These are phyloP conservation scores for Amylostereum areolatum DNA, from an alignment of 1,284 basidiomycete genomes.

Conservation along the genomic window DNA sequence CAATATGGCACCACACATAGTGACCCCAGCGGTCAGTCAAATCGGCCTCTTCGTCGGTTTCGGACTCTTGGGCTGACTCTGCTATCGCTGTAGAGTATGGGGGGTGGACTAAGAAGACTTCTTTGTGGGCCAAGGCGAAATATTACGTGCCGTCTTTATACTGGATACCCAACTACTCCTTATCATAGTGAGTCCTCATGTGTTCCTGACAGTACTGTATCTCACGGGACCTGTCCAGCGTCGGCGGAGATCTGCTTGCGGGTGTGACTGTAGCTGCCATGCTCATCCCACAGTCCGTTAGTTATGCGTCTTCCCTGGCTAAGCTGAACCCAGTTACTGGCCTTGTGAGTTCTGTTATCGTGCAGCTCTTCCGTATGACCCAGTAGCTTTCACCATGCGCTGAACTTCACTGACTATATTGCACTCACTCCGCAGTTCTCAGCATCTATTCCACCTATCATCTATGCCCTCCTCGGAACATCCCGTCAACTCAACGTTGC, in stretches of 20 bases:
- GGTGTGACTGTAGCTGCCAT: slow-evolving; percentile 87
- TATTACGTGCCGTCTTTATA: slow-evolving; percentile 68
- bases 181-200: slow-evolving; percentile 51
- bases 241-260: slow-evolving; percentile 78
- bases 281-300: slow-evolving; percentile 89
- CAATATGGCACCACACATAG: too few relatives aligned
- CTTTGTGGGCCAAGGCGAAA: slow-evolving; percentile 28
- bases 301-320: slow-evolving; percentile 85
- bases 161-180: slow-evolving; percentile 84
- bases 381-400: too few relatives aligned
- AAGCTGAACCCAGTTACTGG: slow-evolving; percentile 79
- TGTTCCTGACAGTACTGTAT: not conserved
- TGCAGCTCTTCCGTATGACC: too few relatives aligned
- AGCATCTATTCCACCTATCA: slow-evolving; percentile 73
- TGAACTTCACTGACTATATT: too few relatives aligned
- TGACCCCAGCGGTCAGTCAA: too few relatives aligned
- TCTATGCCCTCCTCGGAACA: slow-evolving; percentile 84
- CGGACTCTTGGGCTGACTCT: too few relatives aligned
- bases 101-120: not conserved
- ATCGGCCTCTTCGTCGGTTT: too few relatives aligned
- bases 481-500: slow-evolving; percentile 81
- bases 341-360: slow-evolving; percentile 48
- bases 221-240: slow-evolving; percentile 32
- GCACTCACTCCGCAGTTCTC: slow-evolving; percentile 45
- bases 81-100: too few relatives aligned